Conservation (phyloP, 2,329 filamentous ascomycete species). For the Pyrenochaeta sp. region DNA sequence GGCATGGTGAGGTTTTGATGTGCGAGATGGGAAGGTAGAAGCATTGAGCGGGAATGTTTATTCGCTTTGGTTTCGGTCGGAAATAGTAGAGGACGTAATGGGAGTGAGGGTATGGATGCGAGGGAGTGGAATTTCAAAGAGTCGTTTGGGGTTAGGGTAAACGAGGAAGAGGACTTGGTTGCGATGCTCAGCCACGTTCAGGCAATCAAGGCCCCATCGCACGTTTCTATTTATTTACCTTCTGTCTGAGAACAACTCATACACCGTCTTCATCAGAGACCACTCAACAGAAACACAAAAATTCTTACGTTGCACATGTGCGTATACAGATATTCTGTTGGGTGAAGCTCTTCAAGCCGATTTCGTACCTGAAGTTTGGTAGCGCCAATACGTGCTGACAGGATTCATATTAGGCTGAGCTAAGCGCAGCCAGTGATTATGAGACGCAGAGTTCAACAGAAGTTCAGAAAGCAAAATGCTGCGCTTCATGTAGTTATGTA, state of each 20-base stretch:
- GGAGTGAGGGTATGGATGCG: not conserved
- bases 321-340: not conserved
- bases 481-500: not conserved
- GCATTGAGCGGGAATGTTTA: not conserved
- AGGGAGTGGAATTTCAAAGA: not conserved
- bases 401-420: not conserved
- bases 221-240: not conserved
- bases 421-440: not conserved
- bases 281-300: not conserved
- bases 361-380: not conserved
- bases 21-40: not conserved
- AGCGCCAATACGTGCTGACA: constrained; percentile 1
- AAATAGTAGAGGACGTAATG: not conserved
- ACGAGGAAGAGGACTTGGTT: not conserved
- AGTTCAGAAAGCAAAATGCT: not conserved
- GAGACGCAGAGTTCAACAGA: not conserved
- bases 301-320: not conserved
- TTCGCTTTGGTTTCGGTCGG: not conserved
- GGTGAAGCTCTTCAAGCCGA: not conserved
- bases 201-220: not conserved
- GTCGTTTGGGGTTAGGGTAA: too few relatives aligned
- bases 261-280: not conserved
- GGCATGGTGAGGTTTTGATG: not conserved
- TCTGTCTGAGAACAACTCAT: not conserved
- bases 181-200: not conserved